Conservation (phyloP, 805 yeast species). For the Zygoascus tannicola region DNA sequence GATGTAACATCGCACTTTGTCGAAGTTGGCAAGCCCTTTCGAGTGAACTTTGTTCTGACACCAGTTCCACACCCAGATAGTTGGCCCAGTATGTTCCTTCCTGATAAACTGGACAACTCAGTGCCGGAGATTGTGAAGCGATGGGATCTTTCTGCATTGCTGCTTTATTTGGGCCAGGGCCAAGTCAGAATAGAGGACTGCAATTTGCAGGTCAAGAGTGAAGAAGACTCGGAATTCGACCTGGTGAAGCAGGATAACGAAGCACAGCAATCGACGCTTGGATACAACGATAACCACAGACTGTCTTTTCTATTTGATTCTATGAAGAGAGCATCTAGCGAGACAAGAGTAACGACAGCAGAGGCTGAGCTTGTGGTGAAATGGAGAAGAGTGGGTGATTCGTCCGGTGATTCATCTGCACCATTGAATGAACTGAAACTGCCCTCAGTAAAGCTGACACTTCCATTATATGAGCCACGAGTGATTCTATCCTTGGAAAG, state of each 20-base stretch:
- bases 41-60: constrained; percentile 28
- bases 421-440: constrained; percentile 14
- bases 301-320: constrained; percentile 14
- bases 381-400: constrained; percentile 24
- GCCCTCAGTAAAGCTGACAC: constrained; percentile 40
- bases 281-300: constrained; percentile 16
- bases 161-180: constrained; percentile 20
- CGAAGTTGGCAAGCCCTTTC: constrained; percentile 27
- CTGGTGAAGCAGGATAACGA: constrained; percentile 1
- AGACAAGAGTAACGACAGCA: constrained; percentile 17
- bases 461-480: constrained; percentile 65
- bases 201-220: constrained; percentile 15
- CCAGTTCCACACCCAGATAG: constrained; percentile 25
- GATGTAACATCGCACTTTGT: constrained; percentile 14
- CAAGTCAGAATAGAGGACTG: constrained; percentile 16
- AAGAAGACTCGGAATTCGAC: constrained; percentile 16
- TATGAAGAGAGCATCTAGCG: constrained; percentile 10
- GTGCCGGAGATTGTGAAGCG: constrained; percentile 26
- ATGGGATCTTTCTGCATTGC: constrained; percentile 28
- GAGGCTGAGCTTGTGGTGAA: constrained; percentile 23
- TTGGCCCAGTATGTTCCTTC: constrained; percentile 33
- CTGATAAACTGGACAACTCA: constrained; percentile 12
- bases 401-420: neutral
- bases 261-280: constrained; percentile 1
- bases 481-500: constrained; percentile 36